These are phyloP conservation scores for Lepidium africanum DNA, from an alignment of 345 rosid species.

Conservation along the genomic window DNA sequence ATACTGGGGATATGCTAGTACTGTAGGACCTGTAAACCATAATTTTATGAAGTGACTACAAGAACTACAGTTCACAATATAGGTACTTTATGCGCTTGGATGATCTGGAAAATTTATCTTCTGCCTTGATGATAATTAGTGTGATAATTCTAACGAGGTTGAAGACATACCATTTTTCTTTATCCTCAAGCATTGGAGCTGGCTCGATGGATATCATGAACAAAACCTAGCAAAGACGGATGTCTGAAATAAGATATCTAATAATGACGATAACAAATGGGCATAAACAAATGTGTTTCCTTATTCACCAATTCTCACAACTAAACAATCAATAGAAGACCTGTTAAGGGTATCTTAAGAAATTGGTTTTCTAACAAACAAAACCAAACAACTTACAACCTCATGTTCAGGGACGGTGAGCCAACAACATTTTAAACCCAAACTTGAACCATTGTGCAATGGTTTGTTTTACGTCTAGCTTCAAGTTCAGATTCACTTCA, in stretches of 20 bases:
- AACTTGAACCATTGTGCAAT: not conserved
- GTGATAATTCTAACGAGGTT: conserved; percentile 15
- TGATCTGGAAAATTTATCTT: not conserved
- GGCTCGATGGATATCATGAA: conserved; percentile 98
- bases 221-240: conserved; percentile 56
- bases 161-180: conserved; percentile 87
- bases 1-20: not conserved
- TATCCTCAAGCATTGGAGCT: conserved; percentile 99
- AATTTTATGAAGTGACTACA: not conserved
- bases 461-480: not conserved
- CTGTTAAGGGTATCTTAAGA: not conserved
- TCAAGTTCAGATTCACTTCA: conserved; percentile 3
- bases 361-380: not conserved
- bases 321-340: not conserved
- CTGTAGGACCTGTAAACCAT: not conserved
- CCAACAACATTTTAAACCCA: not conserved
- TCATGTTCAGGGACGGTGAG: not conserved
- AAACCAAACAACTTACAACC: not conserved
- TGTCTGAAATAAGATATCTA: conserved; percentile 17
- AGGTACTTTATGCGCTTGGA: not conserved
- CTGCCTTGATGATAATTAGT: not conserved
- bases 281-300: not conserved
- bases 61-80: not conserved
- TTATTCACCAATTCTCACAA: not conserved
- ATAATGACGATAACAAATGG: conserved; percentile 1